Base-by-base conservation (phyloP, 345 rosid species). In the Luvunga scandens region DNA sequence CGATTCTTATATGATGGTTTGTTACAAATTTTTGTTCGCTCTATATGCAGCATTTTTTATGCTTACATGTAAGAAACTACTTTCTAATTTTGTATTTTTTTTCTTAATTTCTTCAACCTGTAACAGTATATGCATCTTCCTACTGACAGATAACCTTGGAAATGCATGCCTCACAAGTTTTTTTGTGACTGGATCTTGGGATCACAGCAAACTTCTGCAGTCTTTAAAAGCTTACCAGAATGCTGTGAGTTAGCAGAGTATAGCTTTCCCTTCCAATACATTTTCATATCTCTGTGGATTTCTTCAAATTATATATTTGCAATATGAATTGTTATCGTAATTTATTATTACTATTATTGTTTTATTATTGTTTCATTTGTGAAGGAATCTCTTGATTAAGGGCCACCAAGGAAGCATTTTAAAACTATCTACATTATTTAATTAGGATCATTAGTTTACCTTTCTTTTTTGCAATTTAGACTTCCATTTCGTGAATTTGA, bases 141-240 rank as follows among this genome's bases (percentile, higher is more conserved):
- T 83, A 8, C 62, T 77, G 79, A 57, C 88, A 91, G 95, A 91
- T 84, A 90, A 90, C 82, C 87, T 91, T 80, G 93, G 95, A 79
- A 91, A 91, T 84, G 95, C 95, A 66, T 87, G 88, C 64, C 86
- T 91, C 77, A 91, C 95, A 21, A 87, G 92, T 65, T 91, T 89
- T 69, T 91, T 91, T 80, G 82, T 86, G 53, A 86, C 87, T 68
- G 93, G 95, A 80, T 86, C 89, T 57, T 91, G 93, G 95, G 93
- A 91, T 75, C 92, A 88, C 77, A 80, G 77, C 84, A 90, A 88
- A 73, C 92, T 91, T 78, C 84, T 81, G 65, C 95, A 90, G 61
- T 87, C 95, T 48, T 80, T 88, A 77, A 91, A 91, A 83, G 91
- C 95, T 10, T 91, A 91, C 80, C 95, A 88, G 79, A 88, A 90